Evolutionary conservation across 2,329 filamentous ascomycete genomes (phyloP), one percentile per base, ranked within the genome.

Genomic region (Davidsoniella australis): DNA sequence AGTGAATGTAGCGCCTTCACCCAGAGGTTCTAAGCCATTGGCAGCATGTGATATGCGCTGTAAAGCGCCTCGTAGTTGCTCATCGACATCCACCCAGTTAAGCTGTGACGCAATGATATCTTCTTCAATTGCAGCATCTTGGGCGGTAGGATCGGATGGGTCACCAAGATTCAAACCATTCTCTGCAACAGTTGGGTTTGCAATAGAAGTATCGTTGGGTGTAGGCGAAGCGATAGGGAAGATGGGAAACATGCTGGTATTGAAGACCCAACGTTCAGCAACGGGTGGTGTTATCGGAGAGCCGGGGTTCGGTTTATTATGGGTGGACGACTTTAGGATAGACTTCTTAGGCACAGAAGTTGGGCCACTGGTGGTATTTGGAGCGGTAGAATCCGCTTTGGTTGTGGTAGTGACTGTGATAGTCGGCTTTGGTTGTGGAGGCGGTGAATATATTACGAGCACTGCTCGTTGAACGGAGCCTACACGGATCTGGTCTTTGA

Each of bases 11-110:
- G 82, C 86, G 1, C 73, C 72, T 1, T 69, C 63, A 0, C 82
- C 81, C 18, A 87, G 60, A 0, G 69, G 62, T 0, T 62, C 64
- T 54, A 85, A 67, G 49, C 66, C 70, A 53, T 77, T 70, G 7
- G 70, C 75, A 2, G 74, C 71, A 52, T 76, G 72, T 0, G 76
- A 72, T 12, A 89, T 64, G 43, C 75, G 72, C 48, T 73, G 66
- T 56, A 89, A 66, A 0, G 77, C 77, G 2, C 75, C 83, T 23
- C 84, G 72, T 42, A 89, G 70, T 54, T 85, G 78, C 63, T 88
- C 80, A 47, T 84, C 74, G 5, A 89, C 68, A 58, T 88, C 75
- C 0, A 66, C 58, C 67, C 70, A 73, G 56, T 70, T 73, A 17
- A 76, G 57, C 16, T 47, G 38, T 14, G 38, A 17, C 1, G 43